These are phyloP conservation scores for Trypanosoma melophagium DNA, from an alignment of 208 protist species.

Conservation along the genomic window DNA sequence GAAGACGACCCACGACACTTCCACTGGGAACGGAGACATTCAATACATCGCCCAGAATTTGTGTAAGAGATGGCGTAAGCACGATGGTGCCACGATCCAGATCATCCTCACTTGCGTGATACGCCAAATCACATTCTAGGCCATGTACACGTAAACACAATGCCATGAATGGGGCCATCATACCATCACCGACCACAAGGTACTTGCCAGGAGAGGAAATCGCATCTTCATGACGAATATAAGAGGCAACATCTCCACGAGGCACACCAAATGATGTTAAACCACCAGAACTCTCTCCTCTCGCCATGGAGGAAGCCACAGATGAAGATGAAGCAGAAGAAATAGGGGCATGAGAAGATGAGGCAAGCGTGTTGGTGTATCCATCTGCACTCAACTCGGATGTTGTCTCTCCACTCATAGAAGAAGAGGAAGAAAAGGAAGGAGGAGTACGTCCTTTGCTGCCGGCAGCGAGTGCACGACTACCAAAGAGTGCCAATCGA, in stretches of 20 bases:
- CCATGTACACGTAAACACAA: conserved; percentile 88
- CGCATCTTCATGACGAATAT: conserved; percentile 46
- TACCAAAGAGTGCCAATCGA: conserved; percentile 72
- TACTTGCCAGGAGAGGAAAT: conserved; percentile 73
- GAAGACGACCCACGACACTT: conserved; percentile 83
- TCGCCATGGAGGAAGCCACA: not conserved
- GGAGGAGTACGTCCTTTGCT: conserved; percentile 32
- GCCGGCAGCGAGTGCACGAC: conserved; percentile 79
- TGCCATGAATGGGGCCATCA: conserved; percentile 93
- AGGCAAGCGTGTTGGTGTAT: not conserved
- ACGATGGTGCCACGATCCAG: conserved; percentile 86
- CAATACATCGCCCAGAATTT: conserved; percentile 90
- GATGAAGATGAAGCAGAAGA: conserved; percentile 7
- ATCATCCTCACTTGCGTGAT: conserved; percentile 66
- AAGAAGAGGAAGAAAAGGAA: conserved; percentile 10
- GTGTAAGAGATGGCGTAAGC: conserved; percentile 88
- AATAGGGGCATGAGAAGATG: conserved; percentile 10
- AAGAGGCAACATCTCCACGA: conserved; percentile 50
- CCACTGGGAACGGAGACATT: conserved; percentile 89
- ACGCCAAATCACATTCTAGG: conserved; percentile 84
- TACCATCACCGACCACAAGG: conserved; percentile 87
- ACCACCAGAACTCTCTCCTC: conserved; percentile 24
- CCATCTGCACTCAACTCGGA: too few species aligned
- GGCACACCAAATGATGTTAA: conserved; percentile 62
- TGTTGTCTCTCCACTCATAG: too few species aligned